Conservation (phyloP, 2,329 filamentous ascomycete genomes). For the Venturia pyrina region DNA sequence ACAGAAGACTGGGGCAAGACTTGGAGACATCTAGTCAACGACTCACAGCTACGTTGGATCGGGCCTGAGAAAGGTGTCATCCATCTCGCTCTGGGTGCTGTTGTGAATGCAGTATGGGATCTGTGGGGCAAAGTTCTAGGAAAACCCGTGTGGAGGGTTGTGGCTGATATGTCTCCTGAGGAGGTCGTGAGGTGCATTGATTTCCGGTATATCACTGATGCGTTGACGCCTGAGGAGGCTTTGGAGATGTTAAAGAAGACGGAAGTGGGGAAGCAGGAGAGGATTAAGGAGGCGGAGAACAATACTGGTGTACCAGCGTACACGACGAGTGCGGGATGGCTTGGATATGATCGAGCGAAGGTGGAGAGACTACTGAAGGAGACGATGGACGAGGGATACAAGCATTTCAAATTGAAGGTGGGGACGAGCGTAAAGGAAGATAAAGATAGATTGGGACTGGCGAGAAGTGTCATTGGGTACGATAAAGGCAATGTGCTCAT, state of each 20-base stretch:
- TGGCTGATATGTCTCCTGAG: conserved; percentile 82
- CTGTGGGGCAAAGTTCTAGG: conserved; percentile 81
- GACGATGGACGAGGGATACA: conserved; percentile 67
- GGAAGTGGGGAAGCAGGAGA: conserved; percentile 57
- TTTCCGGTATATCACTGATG: conserved; percentile 90
- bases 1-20: conserved; percentile 76
- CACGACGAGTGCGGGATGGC: conserved; percentile 82
- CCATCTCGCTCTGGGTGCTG: conserved; percentile 78
- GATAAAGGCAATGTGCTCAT: conserved; percentile 78
- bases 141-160: conserved; percentile 85
- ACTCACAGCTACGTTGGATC: conserved; percentile 87
- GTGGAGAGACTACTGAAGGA: conserved; percentile 66
- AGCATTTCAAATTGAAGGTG: conserved; percentile 87
- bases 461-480: conserved; percentile 69
- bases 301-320: conserved; percentile 78
- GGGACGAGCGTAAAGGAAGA: conserved; percentile 65
- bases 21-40: conserved; percentile 84
- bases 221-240: conserved; percentile 79
- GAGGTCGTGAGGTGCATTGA: conserved; percentile 83
- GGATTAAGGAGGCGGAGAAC: conserved; percentile 63
- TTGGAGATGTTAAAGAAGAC: conserved; percentile 57
- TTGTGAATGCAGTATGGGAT: conserved; percentile 90
- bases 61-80: conserved; percentile 91
- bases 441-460: conserved; percentile 58
- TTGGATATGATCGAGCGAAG: conserved; percentile 84